Base-by-base conservation (phyloP, 1,284 basidiomycete species). In the Tilletia walkeri region DNA sequence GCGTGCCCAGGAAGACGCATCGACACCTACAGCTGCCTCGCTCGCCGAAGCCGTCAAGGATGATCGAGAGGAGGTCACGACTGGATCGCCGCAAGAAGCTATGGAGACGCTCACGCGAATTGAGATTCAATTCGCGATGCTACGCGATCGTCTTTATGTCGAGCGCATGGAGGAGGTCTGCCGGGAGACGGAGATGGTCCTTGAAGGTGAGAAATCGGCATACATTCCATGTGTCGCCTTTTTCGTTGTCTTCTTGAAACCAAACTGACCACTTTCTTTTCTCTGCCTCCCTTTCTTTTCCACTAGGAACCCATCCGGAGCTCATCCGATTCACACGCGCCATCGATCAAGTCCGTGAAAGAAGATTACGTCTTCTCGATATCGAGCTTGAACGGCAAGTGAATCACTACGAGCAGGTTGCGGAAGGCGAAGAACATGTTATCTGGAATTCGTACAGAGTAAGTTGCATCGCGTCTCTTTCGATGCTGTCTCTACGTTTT, bases 281-380 rank as follows among this genome's bases (percentile, higher is more conserved):
- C 67, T 18, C 36, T 69, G 18, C 38, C 4, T 53, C 50, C 3
- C 56, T 16, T 65, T 65, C 18, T 4, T n/a, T 14, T 76, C 20
- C 76, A 74, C 67, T 78, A 91, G 92, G 89, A 45, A 88, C 88
- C 0, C 93, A 95, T 78, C 93, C 93, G 0, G 93, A 95, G 80
- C 86, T 94, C 70, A 85, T 90, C 18, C 89, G 93, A 80, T 85
- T 95, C 3, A 91, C 91, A 67, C 79, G 81, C 24, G 75, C 85
- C 12, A 84, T 85, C 70, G 84, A 85, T 69, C 76, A 79, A 45
- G 79, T 84, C 3, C 69, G 81, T 38, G 78, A 81, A 41, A 77
- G 79, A 45, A 82, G 81, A 53, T 80, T 84, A n/a, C 76, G 80
- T 45, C 77, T 84, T 20, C 82, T 84, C 12, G 76, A 80, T 34